Evolutionary conservation across 441 rosid genomes (phyloP).

Genomic region (Jatropha multifida): DNA sequence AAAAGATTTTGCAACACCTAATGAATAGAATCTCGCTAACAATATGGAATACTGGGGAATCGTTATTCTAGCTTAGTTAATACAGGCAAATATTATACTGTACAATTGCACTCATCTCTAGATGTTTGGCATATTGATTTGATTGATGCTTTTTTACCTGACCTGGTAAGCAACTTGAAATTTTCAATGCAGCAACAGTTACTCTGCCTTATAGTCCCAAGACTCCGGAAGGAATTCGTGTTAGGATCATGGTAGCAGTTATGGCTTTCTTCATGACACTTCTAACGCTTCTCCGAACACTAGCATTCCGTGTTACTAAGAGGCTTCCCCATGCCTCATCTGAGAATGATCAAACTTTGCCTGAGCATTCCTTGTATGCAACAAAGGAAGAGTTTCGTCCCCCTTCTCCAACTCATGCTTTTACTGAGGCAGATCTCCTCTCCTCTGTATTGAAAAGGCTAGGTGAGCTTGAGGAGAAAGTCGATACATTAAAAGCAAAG

Average conservation of each 20-base stretch:
- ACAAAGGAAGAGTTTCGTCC: conserved; percentile 50
- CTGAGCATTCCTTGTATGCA: conserved; percentile 37
- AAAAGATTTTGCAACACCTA: not conserved
- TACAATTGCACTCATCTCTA: not conserved
- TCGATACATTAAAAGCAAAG: conserved; percentile 77
- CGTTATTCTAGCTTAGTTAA: not conserved
- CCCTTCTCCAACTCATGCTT: conserved; percentile 60
- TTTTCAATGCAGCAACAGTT: conserved; percentile 43
- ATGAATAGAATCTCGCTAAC: not conserved
- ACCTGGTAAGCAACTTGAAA: not conserved
- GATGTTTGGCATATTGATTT: not conserved
- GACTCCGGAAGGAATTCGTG: conserved; percentile 54
- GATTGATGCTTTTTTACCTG: not conserved
- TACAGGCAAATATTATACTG: not conserved
- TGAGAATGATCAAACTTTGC: conserved; percentile 32
- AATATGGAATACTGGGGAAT: not conserved
- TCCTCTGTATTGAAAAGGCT: conserved; percentile 72
- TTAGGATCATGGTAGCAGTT: conserved; percentile 40
- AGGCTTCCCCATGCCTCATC: conserved; percentile 45
- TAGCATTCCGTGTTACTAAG: conserved; percentile 41
- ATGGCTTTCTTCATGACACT: conserved; percentile 63
- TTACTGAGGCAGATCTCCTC: conserved; percentile 58
- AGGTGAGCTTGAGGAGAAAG: conserved; percentile 84
- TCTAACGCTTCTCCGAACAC: conserved; percentile 45
- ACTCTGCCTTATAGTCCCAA: conserved; percentile 43